These are phyloP conservation scores for Lophiotrema nucula DNA, from an alignment of 495 filamentous ascomycete genomes.

Conservation along the genomic window DNA sequence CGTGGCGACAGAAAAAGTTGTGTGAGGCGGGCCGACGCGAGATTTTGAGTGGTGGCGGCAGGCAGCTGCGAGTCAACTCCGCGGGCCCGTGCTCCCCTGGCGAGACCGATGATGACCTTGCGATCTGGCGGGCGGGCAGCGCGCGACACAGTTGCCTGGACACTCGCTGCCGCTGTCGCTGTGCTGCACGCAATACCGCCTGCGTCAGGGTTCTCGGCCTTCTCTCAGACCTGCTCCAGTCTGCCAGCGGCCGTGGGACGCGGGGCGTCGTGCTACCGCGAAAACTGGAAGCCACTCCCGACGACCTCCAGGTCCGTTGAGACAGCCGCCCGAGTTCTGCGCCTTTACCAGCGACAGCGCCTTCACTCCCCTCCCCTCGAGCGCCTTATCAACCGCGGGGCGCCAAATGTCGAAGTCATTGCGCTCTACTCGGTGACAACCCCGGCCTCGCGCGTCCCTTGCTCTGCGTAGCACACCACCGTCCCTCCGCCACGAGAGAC, in stretches of 20 bases:
- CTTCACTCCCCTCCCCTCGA: too few relatives aligned
- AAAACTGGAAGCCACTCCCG: constrained; percentile 2
- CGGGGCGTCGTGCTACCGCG: neutral
- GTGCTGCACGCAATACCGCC: neutral
- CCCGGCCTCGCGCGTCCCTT: neutral
- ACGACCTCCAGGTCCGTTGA: neutral
- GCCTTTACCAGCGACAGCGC: too few relatives aligned
- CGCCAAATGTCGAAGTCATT: too few relatives aligned
- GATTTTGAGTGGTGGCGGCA: neutral
- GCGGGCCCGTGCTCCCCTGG: neutral
- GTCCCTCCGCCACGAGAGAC: constrained; percentile 39
- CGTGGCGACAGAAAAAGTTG: too few relatives aligned
- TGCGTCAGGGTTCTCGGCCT: neutral
- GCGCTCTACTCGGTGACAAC: neutral
- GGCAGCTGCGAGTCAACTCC: neutral
- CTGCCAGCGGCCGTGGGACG: neutral
- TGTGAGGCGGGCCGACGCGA: too few relatives aligned
- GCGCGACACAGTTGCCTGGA: neutral
- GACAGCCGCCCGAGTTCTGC: neutral
- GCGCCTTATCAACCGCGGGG: too few relatives aligned
- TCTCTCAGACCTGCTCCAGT: neutral
- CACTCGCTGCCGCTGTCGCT: neutral
- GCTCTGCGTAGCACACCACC: neutral
- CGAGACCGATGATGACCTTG: neutral
- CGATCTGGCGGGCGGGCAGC: neutral